phyloP scores from a whole-genome alignment of 192 early-diverging fungal genomes.

The Rhizophagus prolifer region DNA sequence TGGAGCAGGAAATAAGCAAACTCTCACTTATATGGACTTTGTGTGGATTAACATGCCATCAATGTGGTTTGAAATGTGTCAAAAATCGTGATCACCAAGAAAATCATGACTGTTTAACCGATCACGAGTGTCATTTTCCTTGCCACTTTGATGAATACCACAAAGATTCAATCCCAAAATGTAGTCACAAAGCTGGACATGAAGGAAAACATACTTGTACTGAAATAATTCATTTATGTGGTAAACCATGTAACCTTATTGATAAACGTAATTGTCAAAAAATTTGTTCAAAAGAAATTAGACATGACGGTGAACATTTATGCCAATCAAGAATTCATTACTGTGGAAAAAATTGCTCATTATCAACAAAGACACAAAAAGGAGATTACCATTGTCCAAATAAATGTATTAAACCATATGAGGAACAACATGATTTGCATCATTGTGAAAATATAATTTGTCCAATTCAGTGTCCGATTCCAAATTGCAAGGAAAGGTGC shows the following conservation, averaged over 20 bases:
- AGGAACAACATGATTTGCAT: neutral
- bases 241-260: neutral
- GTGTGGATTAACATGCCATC: constrained; percentile 16
- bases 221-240: neutral
- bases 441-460: constrained; percentile 21
- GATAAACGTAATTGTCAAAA: constrained; percentile 22
- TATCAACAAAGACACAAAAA: constrained; percentile 12
- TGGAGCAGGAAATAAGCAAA: constrained; percentile 21
- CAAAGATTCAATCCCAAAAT: constrained; percentile 16
- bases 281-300: constrained; percentile 28
- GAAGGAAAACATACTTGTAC: constrained; percentile 20
- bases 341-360: constrained; percentile 29
- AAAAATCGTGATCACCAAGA: constrained; percentile 22
- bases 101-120: constrained; percentile 27
- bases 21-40: constrained; percentile 21
- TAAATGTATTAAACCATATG: constrained; percentile 5
- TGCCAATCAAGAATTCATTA: constrained; percentile 25
- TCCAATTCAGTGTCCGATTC: constrained; percentile 24
- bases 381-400: constrained; percentile 21
- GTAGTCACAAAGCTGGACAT: constrained; percentile 24
- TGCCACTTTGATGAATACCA: constrained; percentile 22
- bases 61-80: constrained; percentile 23
- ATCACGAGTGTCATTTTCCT: constrained; percentile 23
- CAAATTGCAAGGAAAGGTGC: neutral
- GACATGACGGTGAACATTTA: constrained; percentile 12